Evolutionary conservation across 345 rosid species (phyloP).

Genomic region (Pugionium cornutum): DNA sequence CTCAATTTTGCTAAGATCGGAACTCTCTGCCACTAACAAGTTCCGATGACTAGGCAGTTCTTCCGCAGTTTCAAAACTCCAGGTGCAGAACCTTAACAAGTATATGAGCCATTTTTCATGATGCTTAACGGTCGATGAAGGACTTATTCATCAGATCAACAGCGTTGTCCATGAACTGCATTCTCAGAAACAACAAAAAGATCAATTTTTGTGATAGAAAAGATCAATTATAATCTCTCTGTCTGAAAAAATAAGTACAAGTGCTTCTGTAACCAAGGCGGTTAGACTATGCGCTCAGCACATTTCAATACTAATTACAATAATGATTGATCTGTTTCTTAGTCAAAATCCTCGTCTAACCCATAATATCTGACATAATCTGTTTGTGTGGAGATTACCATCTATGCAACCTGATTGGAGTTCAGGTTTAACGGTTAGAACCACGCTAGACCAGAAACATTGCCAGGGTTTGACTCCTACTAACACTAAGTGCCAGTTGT

Average conservation of each 20-base stretch:
- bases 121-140: slow-evolving; percentile 65
- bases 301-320: background rate
- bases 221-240: slow-evolving; percentile 1
- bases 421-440: background rate
- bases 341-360: slow-evolving; percentile 3
- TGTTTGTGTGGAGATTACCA: too few relatives aligned
- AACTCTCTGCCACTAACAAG: slow-evolving; percentile 29
- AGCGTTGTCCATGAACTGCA: slow-evolving; percentile 93
- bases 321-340: background rate
- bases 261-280: background rate
- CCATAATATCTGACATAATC: too few relatives aligned
- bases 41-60: slow-evolving; percentile 17
- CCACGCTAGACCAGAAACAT: background rate
- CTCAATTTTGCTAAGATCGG: slow-evolving; percentile 23
- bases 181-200: slow-evolving; percentile 23
- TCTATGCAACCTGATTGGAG: background rate
- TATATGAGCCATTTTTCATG: background rate
- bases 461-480: background rate
- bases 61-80: slow-evolving; percentile 32
- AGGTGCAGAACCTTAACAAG: slow-evolving; percentile 19
- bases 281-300: background rate
- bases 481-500: background rate
- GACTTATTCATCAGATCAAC: slow-evolving; percentile 85
- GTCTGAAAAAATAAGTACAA: background rate
- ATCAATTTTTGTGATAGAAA: slow-evolving; percentile 4